Evolutionary conservation across 2,329 filamentous ascomycete genomes (phyloP), one percentile per base, ranked within the genome.

Genomic region (Fusarium sp.): DNA sequence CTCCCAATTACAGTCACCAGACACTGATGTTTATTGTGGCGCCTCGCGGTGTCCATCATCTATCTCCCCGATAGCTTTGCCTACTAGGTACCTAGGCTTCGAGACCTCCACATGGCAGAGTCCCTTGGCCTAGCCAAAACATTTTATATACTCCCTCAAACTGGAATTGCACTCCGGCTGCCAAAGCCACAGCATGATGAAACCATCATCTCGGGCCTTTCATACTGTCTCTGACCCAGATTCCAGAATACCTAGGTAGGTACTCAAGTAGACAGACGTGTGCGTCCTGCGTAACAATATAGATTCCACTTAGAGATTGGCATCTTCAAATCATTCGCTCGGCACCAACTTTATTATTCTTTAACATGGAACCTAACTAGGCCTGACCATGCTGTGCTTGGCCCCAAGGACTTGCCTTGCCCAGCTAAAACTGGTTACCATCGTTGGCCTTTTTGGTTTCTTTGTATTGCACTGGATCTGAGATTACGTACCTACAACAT

Each of bases 311-410:
- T 58, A 31, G 29, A 57, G 36, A 11, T 24, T 47, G 50, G 24
- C 32, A 47, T 28, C 25, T 31, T 31, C 19, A 19, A 32, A 32
- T 32, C 42, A 32, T 50, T 36, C 46, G 32, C 38, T 39, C 28
- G 25, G 44, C 38, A 26, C 36, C 3, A 44, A 40, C 50, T 39
- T 44, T 55, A 38, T 39, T 49, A 34, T 36, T n/a, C 47, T 22
- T 38, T 38, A 22, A 28, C 22, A 35, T 46, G 41, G 45, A 56
- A 51, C 35, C 25, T 34, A 31, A 44, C 42, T n/a, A 44, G 38
- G 51, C 39, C 55, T 43, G 42, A 25, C 36, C 44, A 59, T 60
- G 56, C 42, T 25, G 19, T 29, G 13, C 22, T 39, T 49, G 22
- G 41, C 50, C 22, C 19, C 40, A 32, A 24, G 24, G 31, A 29